These are phyloP conservation scores for Phytopythium montanum DNA, from an alignment of 352 stramenopile species.

Conservation along the genomic window DNA sequence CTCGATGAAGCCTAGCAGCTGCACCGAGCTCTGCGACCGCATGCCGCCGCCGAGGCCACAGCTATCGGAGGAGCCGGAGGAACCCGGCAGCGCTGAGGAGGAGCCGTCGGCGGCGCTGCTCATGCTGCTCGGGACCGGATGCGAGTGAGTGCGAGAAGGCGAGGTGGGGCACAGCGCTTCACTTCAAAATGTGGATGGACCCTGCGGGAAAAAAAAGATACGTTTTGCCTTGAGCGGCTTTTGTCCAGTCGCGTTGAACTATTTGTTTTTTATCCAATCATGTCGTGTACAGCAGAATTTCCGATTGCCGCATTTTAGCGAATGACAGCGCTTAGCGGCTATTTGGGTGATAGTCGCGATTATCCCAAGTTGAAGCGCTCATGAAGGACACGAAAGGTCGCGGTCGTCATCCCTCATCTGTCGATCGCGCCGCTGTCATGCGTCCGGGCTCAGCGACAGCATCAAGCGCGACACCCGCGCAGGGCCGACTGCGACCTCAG, in stretches of 20 bases:
- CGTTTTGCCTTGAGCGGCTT: not conserved
- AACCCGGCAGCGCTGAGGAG: not conserved
- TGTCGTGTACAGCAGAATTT: too few species aligned
- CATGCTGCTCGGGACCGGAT: not conserved
- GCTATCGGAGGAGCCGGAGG: not conserved
- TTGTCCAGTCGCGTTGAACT: too few species aligned
- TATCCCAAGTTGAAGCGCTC: not conserved
- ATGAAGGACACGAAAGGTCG: not conserved
- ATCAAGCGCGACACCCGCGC: constrained; percentile 13
- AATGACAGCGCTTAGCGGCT: not conserved
- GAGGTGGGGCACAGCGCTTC: not conserved
- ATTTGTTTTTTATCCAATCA: not conserved
- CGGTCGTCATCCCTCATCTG: not conserved
- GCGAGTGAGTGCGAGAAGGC: not conserved
- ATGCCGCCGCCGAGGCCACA: constrained; percentile 18
- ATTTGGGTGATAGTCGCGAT: not conserved
- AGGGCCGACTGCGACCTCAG: constrained; percentile 33
- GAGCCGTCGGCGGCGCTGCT: not conserved
- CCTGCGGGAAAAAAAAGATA: constrained; percentile 5
- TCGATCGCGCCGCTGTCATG: not conserved
- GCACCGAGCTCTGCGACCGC: constrained; percentile 79
- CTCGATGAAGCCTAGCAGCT: constrained; percentile 82
- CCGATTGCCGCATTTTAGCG: not conserved
- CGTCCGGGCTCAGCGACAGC: constrained; percentile 2
- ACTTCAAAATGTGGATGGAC: constrained; percentile 4